These are phyloP conservation scores for Penicillium dipodomyicola DNA, from an alignment of 495 filamentous ascomycete species.

Conservation along the genomic window DNA sequence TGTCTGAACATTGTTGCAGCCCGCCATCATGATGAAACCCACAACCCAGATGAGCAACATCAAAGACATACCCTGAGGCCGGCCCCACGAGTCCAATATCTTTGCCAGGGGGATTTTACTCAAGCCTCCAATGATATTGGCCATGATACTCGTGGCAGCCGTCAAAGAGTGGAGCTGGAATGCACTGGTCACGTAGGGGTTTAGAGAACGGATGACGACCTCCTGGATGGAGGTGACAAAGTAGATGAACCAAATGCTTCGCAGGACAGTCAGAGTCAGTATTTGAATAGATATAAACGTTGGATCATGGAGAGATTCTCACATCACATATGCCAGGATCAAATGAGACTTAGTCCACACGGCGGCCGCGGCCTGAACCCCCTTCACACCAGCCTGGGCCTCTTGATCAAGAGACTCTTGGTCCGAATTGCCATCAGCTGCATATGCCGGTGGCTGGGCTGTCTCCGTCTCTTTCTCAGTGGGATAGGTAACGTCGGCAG, in stretches of 20 bases:
- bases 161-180: conserved; percentile 33
- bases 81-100: conserved; percentile 62
- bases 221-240: conserved; percentile 26
- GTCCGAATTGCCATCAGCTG: not conserved
- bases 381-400: conserved; percentile 9
- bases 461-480: not conserved
- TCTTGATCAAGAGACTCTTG: conserved; percentile 5
- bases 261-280: not conserved
- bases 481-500: not conserved
- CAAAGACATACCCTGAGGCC: conserved; percentile 49
- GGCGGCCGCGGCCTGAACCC: not conserved
- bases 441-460: not conserved
- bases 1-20: conserved; percentile 42
- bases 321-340: conserved; percentile 8
- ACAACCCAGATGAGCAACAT: conserved; percentile 32
- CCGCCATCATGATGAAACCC: conserved; percentile 50
- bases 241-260: conserved; percentile 38
- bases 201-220: conserved; percentile 22
- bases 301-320: not conserved
- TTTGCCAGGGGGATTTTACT: conserved; percentile 62
- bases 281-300: not conserved
- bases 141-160: conserved; percentile 30
- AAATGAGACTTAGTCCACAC: conserved; percentile 8
- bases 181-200: conserved; percentile 32
- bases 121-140: conserved; percentile 54